Base-by-base conservation (phyloP, 768 basidiomycete genomes). In the Lentinula edodes region DNA sequence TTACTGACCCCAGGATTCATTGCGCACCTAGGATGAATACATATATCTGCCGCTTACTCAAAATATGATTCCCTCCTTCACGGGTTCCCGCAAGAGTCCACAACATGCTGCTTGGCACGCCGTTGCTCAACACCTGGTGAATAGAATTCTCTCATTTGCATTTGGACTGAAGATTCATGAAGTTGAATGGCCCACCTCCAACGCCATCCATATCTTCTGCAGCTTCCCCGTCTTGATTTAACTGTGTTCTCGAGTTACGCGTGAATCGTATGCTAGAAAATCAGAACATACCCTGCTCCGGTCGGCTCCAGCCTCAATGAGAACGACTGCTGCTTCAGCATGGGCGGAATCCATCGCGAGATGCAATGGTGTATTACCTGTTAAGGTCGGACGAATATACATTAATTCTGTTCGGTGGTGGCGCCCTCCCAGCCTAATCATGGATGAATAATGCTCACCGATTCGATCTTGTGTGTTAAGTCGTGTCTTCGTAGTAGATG, bases 261-360 rank as follows among this genome's bases (percentile, higher is more conserved):
- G 6, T 35, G 45, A 23, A 46, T 32, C 1, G 36, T 61, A 61
- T 28, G 64, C 60, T 50, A 43, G 59, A 46, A 5, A 60, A 32
- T 18, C 60, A 53, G 57, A 62, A 64, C 61, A 64, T 74, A 95
- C 95, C 67, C 92, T 82, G 65, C 83, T 83, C 35, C 96, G 87
- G 79, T 98, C 96, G 7, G 95, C 95, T 18, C 96, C 96, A 51
- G 93, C 95, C 71, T 96, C 93, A 62, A 99, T 96, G 55, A 99
- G 81, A 54, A 90, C 72, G 2, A 94, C 90, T 9, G 96, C 96
- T 15, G 87, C 90, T 70, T 93, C 88, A 13, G 92, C 96, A 70
- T 98, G 91, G 16, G 89, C 96, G 58, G 91, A 94, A 68, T 99
- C 96, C 89, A 99, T 90, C 16, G 96, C 95, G 36, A 99, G 84